A percentile compares a stretch with the other conserved stretches of the same genome.
phyloP scores from a whole-genome alignment of 345 rosid species.

The Corchorus olitorius region DNA sequence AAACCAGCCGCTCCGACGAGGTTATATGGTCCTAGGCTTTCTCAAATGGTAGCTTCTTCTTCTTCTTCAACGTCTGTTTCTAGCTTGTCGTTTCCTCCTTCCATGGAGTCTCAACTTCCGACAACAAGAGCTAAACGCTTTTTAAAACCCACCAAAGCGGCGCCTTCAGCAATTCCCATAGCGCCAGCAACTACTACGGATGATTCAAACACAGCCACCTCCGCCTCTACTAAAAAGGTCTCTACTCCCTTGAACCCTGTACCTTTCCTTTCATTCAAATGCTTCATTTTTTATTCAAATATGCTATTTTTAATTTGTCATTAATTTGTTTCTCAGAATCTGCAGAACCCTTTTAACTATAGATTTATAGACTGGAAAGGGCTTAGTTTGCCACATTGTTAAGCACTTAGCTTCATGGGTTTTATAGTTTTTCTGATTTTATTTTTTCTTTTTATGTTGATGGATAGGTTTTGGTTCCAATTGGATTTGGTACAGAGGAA shows the following conservation, averaged over 20 bases:
- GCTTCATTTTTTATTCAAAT: not conserved
- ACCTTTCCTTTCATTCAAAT: constrained; percentile 8
- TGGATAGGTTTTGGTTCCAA: constrained; percentile 76
- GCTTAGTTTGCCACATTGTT: not conserved
- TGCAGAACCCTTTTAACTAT: constrained; percentile 4
- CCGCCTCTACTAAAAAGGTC: constrained; percentile 60
- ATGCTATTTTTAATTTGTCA: not conserved
- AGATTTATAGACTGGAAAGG: constrained; percentile 1
- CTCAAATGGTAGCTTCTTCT: constrained; percentile 22
- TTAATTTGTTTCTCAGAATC: not conserved
- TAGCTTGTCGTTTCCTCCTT: constrained; percentile 32
- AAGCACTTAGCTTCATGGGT: not conserved
- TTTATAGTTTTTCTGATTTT: not conserved
- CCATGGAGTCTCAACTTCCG: constrained; percentile 30
- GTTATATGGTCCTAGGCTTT: constrained; percentile 3
- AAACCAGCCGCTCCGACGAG: constrained; percentile 24
- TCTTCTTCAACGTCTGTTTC: constrained; percentile 28
- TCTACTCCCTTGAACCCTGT: constrained; percentile 11
- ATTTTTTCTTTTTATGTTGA: constrained; percentile 18
- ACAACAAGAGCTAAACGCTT: constrained; percentile 23
- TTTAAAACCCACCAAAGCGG: constrained; percentile 24
- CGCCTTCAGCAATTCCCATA: constrained; percentile 28
- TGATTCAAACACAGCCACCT: constrained; percentile 5
- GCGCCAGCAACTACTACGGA: constrained; percentile 12
- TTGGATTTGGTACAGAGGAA: constrained; percentile 90